Percentiles rank a stretch among this genome's conserved stretches.
These are phyloP conservation scores for Debaryomyces castellii DNA, from an alignment of 805 yeast genomes.

Conservation along the genomic window DNA sequence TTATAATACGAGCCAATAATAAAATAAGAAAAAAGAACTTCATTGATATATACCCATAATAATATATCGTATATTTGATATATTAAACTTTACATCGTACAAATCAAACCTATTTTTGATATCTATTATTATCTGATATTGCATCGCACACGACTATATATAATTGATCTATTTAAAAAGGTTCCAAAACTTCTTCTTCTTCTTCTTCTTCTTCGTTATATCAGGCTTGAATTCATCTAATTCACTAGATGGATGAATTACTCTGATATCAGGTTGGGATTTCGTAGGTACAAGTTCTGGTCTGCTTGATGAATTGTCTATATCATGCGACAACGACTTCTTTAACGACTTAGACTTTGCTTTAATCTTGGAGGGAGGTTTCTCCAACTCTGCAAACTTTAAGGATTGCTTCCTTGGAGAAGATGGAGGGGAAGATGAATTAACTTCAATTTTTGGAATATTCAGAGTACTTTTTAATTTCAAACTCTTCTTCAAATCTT, in stretches of 20 bases:
- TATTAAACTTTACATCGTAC: neutral
- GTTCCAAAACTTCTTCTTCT: slow-evolving; percentile 35
- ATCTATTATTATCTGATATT: neutral
- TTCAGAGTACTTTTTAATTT: slow-evolving; percentile 15
- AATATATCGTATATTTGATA: neutral
- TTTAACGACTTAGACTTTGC: slow-evolving; percentile 12
- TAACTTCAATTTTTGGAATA: slow-evolving; percentile 7
- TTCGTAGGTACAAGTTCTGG: slow-evolving; percentile 34
- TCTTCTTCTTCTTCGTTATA: slow-evolving; percentile 13
- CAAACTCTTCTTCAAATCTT: slow-evolving; percentile 32
- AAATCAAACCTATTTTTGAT: no score
- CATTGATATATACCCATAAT: slow-evolving; percentile 4
- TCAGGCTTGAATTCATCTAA: neutral
- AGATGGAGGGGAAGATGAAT: slow-evolving; percentile 10
- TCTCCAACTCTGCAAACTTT: slow-evolving; percentile 27
- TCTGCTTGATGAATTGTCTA: slow-evolving; percentile 14
- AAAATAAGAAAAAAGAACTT: slow-evolving; percentile 1
- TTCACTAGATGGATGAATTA: neutral
- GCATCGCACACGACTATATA: neutral
- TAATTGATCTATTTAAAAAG: slow-evolving; percentile 16
- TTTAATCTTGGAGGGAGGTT: slow-evolving; percentile 13
- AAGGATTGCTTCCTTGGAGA: slow-evolving; percentile 26
- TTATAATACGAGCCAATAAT: neutral
- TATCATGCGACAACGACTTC: slow-evolving; percentile 42
- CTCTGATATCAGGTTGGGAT: slow-evolving; percentile 37